These are phyloP conservation scores for Melanopsichium pennsylvanicum DNA, from an alignment of 1,284 basidiomycete species.

Conservation along the genomic window DNA sequence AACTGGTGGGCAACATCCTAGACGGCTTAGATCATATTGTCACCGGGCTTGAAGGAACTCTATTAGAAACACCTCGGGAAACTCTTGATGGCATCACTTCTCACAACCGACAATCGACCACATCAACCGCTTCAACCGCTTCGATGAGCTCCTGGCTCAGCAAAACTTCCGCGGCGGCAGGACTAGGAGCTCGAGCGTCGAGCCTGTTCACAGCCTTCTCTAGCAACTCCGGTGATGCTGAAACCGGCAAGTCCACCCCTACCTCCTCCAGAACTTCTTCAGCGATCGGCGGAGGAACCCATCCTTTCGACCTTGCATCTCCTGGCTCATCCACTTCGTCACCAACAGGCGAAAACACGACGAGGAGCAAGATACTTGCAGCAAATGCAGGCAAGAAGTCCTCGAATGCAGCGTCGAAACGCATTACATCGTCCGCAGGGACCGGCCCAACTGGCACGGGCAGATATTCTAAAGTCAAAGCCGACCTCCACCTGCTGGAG, in stretches of 20 bases:
- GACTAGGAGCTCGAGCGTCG: constrained; percentile 37
- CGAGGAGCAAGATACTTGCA: constrained; percentile 31
- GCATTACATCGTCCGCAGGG: constrained; percentile 15
- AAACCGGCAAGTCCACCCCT: constrained; percentile 9
- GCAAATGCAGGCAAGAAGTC: constrained; percentile 37
- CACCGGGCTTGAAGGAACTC: constrained; percentile 50
- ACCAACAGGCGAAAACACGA: constrained; percentile 34
- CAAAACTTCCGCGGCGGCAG: constrained; percentile 24
- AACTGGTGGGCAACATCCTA: constrained; percentile 53
- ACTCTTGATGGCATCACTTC: constrained; percentile 52
- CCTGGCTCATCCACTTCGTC: constrained; percentile 14
- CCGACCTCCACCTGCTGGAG: constrained; percentile 54
- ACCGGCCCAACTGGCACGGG: constrained; percentile 51
- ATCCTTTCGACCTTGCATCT: constrained; percentile 27
- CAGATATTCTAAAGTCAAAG: constrained; percentile 55
- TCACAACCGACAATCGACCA: constrained; percentile 5
- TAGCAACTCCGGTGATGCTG: constrained; percentile 15
- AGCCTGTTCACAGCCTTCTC: constrained; percentile 49
- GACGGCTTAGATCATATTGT: constrained; percentile 57
- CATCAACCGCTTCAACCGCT: constrained; percentile 4
- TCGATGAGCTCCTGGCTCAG: constrained; percentile 23
- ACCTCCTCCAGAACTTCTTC: constrained; percentile 24
- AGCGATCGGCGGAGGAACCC: constrained; percentile 43
- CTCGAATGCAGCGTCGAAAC: too few species aligned
- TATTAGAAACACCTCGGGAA: constrained; percentile 63